Evolutionary conservation across 2,329 filamentous ascomycete species (phyloP), one percentile per base, ranked within the genome.

Genomic region (Fusarium guadeloupense): DNA sequence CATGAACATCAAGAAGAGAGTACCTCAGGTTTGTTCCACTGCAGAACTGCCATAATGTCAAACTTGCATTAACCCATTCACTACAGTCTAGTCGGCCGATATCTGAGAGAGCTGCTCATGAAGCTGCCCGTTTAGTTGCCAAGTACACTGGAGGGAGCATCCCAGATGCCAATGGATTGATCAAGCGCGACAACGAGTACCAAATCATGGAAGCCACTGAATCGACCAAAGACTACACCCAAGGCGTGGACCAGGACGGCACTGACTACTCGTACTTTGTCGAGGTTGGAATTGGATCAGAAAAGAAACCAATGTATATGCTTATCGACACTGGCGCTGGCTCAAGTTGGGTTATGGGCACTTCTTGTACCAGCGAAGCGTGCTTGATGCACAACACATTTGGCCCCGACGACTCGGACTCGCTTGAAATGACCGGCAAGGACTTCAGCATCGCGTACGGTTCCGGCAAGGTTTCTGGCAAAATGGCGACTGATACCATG

Each of bases 331-430:
- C 87, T 8, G 87, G 87, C 21, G 86, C 87, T 33, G 84, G 84
- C 19, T 92, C 91, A 54, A 92, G 89, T 12, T 97, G 93, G 93
- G 85, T 96, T 17, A 95, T 95, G 85, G 85, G 88, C 25, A 80
- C 85, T 14, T 77, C 82, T 49, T 97, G 93, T 77, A 81, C 74
- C 14, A 86, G 85, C 4, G 74, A 81, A 20, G 84, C 91, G 5
- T 97, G 93, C 73, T 72, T 76, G 25, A 79, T 81, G 64, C 93
- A 96, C 73, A 86, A 86, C 68, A 86, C 83, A 0, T 94, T 92
- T 70, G 89, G 89, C 13, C 71, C 82, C 5, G 75, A 78, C 4
- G 84, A 89, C 62, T 96, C 92, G 4, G 82, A 77, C 41, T 87
- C 88, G 3, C 82, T 91, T 42, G 75, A 85, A 60, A 75, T 79